Percentiles rank a stretch among this genome's conserved stretches.
Conservation (phyloP, 331 rosid species). For the Quercus phellos region DNA sequence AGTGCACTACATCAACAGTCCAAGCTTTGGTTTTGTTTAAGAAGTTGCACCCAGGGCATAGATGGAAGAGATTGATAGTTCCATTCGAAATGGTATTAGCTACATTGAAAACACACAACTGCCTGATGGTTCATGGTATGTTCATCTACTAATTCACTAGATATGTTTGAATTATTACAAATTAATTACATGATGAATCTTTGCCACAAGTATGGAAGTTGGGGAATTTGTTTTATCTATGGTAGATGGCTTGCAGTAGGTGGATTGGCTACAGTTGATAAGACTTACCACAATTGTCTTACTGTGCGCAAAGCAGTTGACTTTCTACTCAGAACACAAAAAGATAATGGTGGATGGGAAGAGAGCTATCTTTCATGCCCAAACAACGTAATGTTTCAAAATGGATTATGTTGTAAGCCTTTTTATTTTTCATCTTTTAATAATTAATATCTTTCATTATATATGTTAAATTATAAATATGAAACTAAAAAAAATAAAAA, state of each 20-base stretch:
- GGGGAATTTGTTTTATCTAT: constrained; percentile 80
- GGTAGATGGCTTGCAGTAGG: constrained; percentile 74
- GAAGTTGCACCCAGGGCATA: constrained; percentile 53
- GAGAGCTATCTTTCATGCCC: constrained; percentile 79
- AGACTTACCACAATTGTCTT: constrained; percentile 46
- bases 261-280: constrained; percentile 65
- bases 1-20: constrained; percentile 63
- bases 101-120: constrained; percentile 59
- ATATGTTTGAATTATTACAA: too few relatives aligned
- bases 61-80: constrained; percentile 64
- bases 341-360: constrained; percentile 78
- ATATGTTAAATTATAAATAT: too few relatives aligned
- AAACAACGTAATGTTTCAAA: constrained; percentile 31
- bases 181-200: too few relatives aligned
- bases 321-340: constrained; percentile 50
- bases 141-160: too few relatives aligned
- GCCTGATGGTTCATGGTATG: constrained; percentile 70
- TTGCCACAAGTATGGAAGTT: constrained; percentile 33
- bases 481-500: too few relatives aligned
- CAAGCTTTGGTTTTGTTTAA: constrained; percentile 56
- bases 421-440: neutral
- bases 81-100: constrained; percentile 48
- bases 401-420: neutral
- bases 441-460: too few relatives aligned
- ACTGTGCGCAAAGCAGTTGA: constrained; percentile 53